These are phyloP conservation scores for Russula foetens DNA, from an alignment of 768 basidiomycete genomes.

Conservation along the genomic window DNA sequence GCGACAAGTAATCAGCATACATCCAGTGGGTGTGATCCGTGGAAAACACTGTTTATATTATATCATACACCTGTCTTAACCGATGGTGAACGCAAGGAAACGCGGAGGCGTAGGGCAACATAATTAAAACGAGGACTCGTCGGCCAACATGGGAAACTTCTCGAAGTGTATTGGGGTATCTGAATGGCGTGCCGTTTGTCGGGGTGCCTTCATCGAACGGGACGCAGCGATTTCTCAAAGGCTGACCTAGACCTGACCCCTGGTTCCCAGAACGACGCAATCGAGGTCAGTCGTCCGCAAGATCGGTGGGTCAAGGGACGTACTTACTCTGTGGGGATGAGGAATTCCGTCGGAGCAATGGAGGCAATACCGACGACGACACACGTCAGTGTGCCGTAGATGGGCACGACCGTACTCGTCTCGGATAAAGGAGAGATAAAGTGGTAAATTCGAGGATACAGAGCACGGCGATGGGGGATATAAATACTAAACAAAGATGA, in stretches of 20 bases:
- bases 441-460: slow-evolving; percentile 30
- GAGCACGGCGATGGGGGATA: slow-evolving; percentile 23
- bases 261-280: slow-evolving; percentile 1
- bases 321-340: not conserved
- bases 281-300: not conserved
- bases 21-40: too few relatives aligned
- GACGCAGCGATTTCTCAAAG: not conserved
- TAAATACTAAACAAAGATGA: slow-evolving; percentile 29
- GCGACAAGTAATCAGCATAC: too few relatives aligned
- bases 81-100: not conserved
- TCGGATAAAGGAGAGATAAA: slow-evolving; percentile 9
- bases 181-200: not conserved
- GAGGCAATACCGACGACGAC: not conserved
- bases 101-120: not conserved
- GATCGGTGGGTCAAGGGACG: not conserved
- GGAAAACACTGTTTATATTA: not conserved
- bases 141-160: not conserved
- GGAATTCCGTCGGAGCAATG: not conserved
- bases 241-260: not conserved
- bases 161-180: not conserved
- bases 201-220: not conserved
- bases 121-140: not conserved
- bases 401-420: not conserved
- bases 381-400: not conserved
- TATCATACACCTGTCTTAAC: not conserved